phyloP scores from a whole-genome alignment of 2,329 filamentous ascomycete genomes.

The Hypoxylon sp. region DNA sequence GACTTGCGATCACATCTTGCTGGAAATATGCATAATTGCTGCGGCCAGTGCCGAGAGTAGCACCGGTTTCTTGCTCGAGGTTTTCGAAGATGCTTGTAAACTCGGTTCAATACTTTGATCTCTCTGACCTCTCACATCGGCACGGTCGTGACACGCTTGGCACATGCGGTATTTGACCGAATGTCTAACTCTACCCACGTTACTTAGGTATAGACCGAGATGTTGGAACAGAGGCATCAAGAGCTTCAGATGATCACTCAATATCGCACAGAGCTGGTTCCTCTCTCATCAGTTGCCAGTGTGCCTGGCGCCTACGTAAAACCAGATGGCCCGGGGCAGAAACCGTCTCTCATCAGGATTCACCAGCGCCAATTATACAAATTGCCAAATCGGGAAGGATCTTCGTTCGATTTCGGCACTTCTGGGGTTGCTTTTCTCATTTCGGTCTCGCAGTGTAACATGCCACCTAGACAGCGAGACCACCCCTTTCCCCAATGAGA shows the following conservation, averaged over 20 bases:
- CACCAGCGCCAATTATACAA: slow-evolving; percentile 35
- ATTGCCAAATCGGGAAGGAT: slow-evolving; percentile 39
- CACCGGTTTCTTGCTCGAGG: slow-evolving; percentile 31
- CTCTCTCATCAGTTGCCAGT: slow-evolving; percentile 17
- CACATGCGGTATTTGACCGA: slow-evolving; percentile 41
- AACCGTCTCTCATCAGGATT: slow-evolving; percentile 36
- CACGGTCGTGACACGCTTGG: slow-evolving; percentile 37
- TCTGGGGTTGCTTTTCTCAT: slow-evolving; percentile 46
- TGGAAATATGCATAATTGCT: slow-evolving; percentile 28
- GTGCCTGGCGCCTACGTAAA: slow-evolving; percentile 22
- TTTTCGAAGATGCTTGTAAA: slow-evolving; percentile 29
- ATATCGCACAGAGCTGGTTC: slow-evolving; percentile 9
- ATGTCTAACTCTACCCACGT: slow-evolving; percentile 21
- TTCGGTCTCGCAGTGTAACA: slow-evolving; percentile 47
- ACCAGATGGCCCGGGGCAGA: slow-evolving; percentile 15
- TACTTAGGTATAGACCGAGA: slow-evolving; percentile 29
- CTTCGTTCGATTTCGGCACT: slow-evolving; percentile 47
- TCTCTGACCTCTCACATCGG: slow-evolving; percentile 16
- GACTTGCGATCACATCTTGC: slow-evolving; percentile 30
- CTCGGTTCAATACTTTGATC: slow-evolving; percentile 26
- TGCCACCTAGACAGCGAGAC: slow-evolving; percentile 38
- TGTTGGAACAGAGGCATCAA: slow-evolving; percentile 15
- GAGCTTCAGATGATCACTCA: slow-evolving; percentile 26
- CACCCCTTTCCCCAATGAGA: slow-evolving; percentile 31
- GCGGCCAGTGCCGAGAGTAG: slow-evolving; percentile 39